Evolutionary conservation across 2,329 filamentous ascomycete genomes (phyloP), one percentile per base, ranked within the genome.

Genomic region (Cyphellophora europaea): DNA sequence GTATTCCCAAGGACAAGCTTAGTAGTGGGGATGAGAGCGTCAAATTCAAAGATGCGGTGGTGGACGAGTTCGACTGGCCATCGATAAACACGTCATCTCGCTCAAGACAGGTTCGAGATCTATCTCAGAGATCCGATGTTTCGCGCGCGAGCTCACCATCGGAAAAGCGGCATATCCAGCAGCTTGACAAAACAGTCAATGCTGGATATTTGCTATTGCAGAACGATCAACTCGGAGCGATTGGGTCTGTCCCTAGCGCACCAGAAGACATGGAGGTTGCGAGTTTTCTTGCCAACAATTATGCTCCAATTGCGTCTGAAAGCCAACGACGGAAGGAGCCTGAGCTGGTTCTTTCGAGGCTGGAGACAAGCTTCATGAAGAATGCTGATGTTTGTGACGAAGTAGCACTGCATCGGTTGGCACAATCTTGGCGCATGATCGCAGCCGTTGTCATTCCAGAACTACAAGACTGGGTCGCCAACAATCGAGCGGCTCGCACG

Each of bases 381-480:
- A 78, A 77, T 52, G 69, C 69, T 4, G 56, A 63, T 30, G 62
- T 68, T 43, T 71, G 71, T 16, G 62, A 72, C 41, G 56, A 61
- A 37, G 62, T 64, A 19, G 63, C 65, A 25, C 55, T 67, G 42
- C 59, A 67, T 44, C 62, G 67, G 35, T 55, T 73, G 30, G 69
- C 74, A 19, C 69, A 77, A 43, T 72, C 71, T 13, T 79, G 74
- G 74, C 66, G 65, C 35, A 64, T 78, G 14, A 53, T 76, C 19
- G 68, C 66, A 35, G 60, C 63, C 36, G 62, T 66, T 16, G 58
- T 74, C 35, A 50, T 65, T 2, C 61, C 66, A 38, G 69, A 73
- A 39, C 58, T 74, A 17, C 57, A 57, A 37, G 40, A 48, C 27
- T 61, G 59, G 46, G 55, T 55, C 6, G 53, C 58, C 33, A 50